phyloP scores from a whole-genome alignment of 169 alveolate species.

The Cryptosporidium muris region DNA sequence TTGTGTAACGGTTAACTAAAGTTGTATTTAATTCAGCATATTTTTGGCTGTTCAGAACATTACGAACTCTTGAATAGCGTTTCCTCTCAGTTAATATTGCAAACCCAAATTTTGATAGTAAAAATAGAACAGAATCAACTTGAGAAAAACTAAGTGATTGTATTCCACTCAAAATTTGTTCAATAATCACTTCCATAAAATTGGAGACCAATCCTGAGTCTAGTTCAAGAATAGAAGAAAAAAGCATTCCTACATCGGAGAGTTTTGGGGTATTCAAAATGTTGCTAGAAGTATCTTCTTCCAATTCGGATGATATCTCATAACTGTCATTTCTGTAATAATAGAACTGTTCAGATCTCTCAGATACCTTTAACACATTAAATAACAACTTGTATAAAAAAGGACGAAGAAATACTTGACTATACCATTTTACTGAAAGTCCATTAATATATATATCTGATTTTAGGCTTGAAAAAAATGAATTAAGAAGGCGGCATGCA shows the following conservation, averaged over 20 bases:
- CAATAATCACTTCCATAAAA: slow-evolving; percentile 35
- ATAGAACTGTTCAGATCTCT: neutral
- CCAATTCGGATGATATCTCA: neutral
- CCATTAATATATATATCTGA: slow-evolving; percentile 1
- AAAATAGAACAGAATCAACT: slow-evolving; percentile 29
- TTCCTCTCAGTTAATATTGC: slow-evolving; percentile 34
- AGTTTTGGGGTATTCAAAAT: neutral
- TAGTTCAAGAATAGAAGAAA: slow-evolving; percentile 36
- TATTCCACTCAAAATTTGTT: slow-evolving; percentile 15
- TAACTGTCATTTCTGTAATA: slow-evolving; percentile 5
- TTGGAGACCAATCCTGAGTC: slow-evolving; percentile 42
- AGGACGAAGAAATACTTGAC: slow-evolving; percentile 7
- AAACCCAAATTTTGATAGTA: slow-evolving; percentile 42
- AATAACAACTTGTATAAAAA: slow-evolving; percentile 1
- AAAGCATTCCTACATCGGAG: slow-evolving; percentile 15
- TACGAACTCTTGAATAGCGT: neutral
- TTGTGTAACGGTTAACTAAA: neutral
- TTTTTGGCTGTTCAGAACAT: neutral
- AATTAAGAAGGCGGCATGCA: slow-evolving; percentile 1
- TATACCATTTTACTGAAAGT: slow-evolving; percentile 7
- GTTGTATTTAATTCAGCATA: neutral
- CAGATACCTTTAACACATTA: slow-evolving; percentile 4
- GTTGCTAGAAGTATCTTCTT: neutral
- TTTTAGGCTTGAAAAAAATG: slow-evolving; percentile 2
- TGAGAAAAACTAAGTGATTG: slow-evolving; percentile 19